Evolutionary conservation across 139 green algal species (phyloP).

Genomic region (Desmodesmus armatus): DNA sequence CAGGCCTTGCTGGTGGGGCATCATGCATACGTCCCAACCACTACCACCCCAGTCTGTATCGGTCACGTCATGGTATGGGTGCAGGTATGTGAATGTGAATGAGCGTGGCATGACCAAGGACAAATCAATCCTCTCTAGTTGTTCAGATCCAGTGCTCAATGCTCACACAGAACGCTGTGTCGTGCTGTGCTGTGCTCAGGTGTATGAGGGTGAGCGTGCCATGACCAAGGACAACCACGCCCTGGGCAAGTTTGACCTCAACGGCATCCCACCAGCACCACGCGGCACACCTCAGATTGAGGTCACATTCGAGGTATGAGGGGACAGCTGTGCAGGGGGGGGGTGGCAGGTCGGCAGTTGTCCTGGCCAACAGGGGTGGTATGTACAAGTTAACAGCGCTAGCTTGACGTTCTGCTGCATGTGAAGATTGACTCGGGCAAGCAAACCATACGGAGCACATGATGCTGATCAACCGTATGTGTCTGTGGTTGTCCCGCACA

Average conservation of each 20-base stretch:
- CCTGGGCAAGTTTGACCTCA: conserved; percentile 94
- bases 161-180: too few species aligned
- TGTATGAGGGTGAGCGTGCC: conserved; percentile 91
- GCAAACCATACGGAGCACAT: too few species aligned
- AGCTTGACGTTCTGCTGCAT: neutral
- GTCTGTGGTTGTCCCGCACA: too few species aligned
- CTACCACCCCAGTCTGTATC: too few species aligned
- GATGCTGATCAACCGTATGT: too few species aligned
- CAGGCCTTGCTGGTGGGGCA: too few species aligned
- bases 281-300: conserved; percentile 84
- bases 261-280: conserved; percentile 89
- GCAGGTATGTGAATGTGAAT: conserved; percentile 88
- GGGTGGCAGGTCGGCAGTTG: neutral
- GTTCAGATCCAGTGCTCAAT: too few species aligned
- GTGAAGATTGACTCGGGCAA: neutral
- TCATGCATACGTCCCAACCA: too few species aligned
- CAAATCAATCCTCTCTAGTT: too few species aligned
- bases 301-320: conserved; percentile 86
- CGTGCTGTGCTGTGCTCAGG: too few species aligned
- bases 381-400: neutral
- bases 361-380: neutral
- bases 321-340: neutral
- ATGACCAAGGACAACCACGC: conserved; percentile 97
- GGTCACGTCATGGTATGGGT: too few species aligned
- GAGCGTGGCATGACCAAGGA: conserved; percentile 96